A percentile compares a stretch with the other conserved stretches of the same genome.
phyloP scores from a whole-genome alignment of 805 yeast species.

The Ogataea trehalophila region DNA sequence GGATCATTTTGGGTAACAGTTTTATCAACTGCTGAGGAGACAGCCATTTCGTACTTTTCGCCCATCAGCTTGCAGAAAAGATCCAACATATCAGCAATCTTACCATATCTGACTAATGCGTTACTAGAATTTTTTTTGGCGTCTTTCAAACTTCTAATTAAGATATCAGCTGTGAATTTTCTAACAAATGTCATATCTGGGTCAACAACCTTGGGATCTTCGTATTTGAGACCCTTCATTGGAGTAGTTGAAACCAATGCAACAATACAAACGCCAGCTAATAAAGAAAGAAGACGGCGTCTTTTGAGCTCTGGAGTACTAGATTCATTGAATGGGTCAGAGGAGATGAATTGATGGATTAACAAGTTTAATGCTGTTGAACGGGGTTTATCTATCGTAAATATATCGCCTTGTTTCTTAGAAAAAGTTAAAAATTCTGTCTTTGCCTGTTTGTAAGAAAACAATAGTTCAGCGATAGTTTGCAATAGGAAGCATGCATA shows the following conservation, averaged over 20 bases:
- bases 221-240: conserved; percentile 40
- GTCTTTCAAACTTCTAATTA: conserved; percentile 59
- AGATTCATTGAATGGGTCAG: conserved; percentile 37
- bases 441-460: conserved; percentile 77
- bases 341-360: conserved; percentile 66
- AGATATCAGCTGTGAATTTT: conserved; percentile 64
- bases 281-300: conserved; percentile 50
- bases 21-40: conserved; percentile 38
- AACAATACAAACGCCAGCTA: conserved; percentile 57
- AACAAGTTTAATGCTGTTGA: conserved; percentile 74
- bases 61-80: conserved; percentile 41
- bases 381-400: conserved; percentile 55
- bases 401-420: conserved; percentile 38
- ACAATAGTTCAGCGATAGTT: conserved; percentile 61
- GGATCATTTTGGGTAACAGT: conserved; percentile 53
- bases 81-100: conserved; percentile 49
- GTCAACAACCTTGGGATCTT: conserved; percentile 50
- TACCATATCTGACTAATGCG: conserved; percentile 46
- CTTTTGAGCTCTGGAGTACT: conserved; percentile 40
- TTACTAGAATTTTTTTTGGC: conserved; percentile 32
- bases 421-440: conserved; percentile 77
- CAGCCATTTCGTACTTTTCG: conserved; percentile 31
- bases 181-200: conserved; percentile 70
- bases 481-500: conserved; percentile 68
- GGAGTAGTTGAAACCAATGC: conserved; percentile 60